Percentiles rank a stretch among this genome's conserved stretches.
These are phyloP conservation scores for Kazachstania africana DNA, from an alignment of 805 yeast species.

Conservation along the genomic window DNA sequence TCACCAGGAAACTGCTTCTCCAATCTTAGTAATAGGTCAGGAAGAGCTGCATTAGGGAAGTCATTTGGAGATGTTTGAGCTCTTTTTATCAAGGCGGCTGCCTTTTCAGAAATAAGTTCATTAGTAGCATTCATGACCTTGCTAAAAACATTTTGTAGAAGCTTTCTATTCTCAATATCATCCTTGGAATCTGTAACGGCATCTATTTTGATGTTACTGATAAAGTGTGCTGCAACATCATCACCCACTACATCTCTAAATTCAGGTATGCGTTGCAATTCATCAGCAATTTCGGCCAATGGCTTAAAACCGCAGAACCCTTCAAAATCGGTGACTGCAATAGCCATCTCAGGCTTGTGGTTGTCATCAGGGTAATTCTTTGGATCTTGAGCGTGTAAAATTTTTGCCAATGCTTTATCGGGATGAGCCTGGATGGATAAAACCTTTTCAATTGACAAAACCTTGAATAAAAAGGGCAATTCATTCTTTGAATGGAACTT, in stretches of 20 bases:
- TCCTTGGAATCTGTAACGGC: conserved; percentile 39
- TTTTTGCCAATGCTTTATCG: conserved; percentile 71
- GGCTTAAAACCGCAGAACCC: conserved; percentile 98
- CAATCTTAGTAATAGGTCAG: conserved; percentile 64
- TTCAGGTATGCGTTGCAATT: conserved; percentile 67
- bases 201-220: conserved; percentile 32
- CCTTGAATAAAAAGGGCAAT: conserved; percentile 89
- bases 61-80: conserved; percentile 47
- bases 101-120: conserved; percentile 39
- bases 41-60: conserved; percentile 43
- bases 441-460: conserved; percentile 84
- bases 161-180: conserved; percentile 46
- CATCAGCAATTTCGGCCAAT: conserved; percentile 56
- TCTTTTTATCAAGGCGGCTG: conserved; percentile 54
- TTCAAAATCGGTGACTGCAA: conserved; percentile 90
- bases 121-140: conserved; percentile 78
- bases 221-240: conserved; percentile 43
- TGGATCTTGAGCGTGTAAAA: conserved; percentile 74
- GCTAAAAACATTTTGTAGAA: conserved; percentile 66
- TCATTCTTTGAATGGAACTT: conserved; percentile 62
- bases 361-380: conserved; percentile 93
- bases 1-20: conserved; percentile 87
- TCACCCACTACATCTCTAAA: conserved; percentile 58
- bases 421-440: conserved; percentile 97
- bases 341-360: conserved; percentile 99